phyloP scores from a whole-genome alignment of 2,329 filamentous ascomycete species.

The Hypoxylon sp. region DNA sequence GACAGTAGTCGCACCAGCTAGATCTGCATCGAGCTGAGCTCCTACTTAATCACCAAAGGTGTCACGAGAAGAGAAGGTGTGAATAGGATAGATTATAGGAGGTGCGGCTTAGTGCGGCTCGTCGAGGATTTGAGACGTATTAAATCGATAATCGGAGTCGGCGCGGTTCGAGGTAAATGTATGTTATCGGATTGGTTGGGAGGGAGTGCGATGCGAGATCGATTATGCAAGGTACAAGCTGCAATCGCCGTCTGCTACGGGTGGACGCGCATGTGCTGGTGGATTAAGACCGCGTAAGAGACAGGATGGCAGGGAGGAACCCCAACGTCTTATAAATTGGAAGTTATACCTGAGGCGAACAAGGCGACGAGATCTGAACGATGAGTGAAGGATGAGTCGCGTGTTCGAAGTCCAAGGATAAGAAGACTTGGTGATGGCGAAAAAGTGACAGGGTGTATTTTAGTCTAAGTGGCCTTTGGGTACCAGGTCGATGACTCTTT shows the following conservation, averaged over 20 bases:
- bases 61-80: constrained; percentile 36
- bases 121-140: constrained; percentile 1
- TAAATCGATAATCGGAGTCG: constrained; percentile 33
- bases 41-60: constrained; percentile 49
- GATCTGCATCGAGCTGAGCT: constrained; percentile 52
- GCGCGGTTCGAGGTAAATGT: constrained; percentile 27
- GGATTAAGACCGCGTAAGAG: constrained; percentile 36
- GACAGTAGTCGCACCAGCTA: constrained; percentile 56
- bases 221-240: constrained; percentile 57
- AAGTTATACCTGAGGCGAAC: constrained; percentile 47
- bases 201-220: constrained; percentile 19
- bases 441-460: constrained; percentile 47
- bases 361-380: constrained; percentile 29
- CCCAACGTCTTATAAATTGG: constrained; percentile 45
- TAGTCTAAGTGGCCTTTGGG: constrained; percentile 48
- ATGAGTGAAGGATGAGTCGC: constrained; percentile 45
- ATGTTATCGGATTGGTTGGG: constrained; percentile 38
- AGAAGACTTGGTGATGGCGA: constrained; percentile 39
- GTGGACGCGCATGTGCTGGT: constrained; percentile 45
- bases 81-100: constrained; percentile 2
- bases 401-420: constrained; percentile 37
- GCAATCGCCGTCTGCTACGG: constrained; percentile 51
- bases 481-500: constrained; percentile 56
- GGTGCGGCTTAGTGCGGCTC: constrained; percentile 28
- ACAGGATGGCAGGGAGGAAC: constrained; percentile 30